Percentiles rank a stretch among this genome's conserved stretches.
Evolutionary conservation across 2,329 filamentous ascomycete genomes (phyloP).

Genomic region (Penicillium sp.): DNA sequence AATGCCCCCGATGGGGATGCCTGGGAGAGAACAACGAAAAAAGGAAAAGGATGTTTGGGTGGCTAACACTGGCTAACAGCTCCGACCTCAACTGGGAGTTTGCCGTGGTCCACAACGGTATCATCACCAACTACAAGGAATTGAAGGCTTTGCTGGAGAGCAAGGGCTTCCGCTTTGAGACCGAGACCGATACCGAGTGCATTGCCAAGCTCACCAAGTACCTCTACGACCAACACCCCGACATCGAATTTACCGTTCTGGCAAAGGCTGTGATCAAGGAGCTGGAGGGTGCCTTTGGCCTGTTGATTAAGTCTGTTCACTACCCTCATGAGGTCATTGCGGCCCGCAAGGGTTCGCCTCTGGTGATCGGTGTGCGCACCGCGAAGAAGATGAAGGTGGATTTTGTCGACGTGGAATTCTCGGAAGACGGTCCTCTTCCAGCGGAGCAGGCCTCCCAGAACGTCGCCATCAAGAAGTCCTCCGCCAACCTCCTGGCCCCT

Average conservation of each 20-base stretch:
- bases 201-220: conserved; percentile 99
- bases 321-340: conserved; percentile 98
- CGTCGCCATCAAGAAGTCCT: conserved; percentile 88
- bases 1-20: too few species aligned
- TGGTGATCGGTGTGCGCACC: conserved; percentile 95
- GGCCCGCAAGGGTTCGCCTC: conserved; percentile 94
- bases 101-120: conserved; percentile 96
- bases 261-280: conserved; percentile 98
- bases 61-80: conserved; percentile 57
- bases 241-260: conserved; percentile 92
- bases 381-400: conserved; percentile 99
- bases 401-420: conserved; percentile 98
- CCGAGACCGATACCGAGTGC: conserved; percentile 97
- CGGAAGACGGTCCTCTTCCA: conserved; percentile 80
- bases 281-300: conserved; percentile 94
- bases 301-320: conserved; percentile 97
- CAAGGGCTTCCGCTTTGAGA: conserved; percentile 99
- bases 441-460: conserved; percentile 96
- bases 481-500: conserved; percentile 72
- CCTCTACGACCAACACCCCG: conserved; percentile 90
- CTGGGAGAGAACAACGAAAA: too few species aligned
- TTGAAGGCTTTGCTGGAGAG: conserved; percentile 84
- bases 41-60: too few species aligned
- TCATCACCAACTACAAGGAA: conserved; percentile 99
- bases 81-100: conserved; percentile 97